Evolutionary conservation across 2,329 filamentous ascomycete genomes (phyloP).

Genomic region (Aspergillus aculeatinus): DNA sequence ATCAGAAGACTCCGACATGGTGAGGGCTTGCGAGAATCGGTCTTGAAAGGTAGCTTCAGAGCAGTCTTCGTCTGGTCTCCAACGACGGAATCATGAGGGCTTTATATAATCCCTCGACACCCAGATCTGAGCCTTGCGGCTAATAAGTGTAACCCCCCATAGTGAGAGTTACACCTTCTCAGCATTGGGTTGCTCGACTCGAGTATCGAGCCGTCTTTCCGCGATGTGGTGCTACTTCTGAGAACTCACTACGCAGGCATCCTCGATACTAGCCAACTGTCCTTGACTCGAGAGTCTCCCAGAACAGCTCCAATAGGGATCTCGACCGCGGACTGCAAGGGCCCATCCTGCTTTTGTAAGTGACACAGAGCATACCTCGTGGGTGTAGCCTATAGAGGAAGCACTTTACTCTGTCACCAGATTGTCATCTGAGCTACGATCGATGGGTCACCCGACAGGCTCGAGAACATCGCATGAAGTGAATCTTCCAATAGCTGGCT

Average conservation of each 20-base stretch:
- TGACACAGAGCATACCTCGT: neutral
- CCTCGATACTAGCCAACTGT: neutral
- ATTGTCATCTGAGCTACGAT: neutral
- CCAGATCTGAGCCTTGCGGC: neutral
- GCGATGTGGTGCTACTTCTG: neutral
- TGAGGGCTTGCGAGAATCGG: neutral
- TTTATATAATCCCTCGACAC: neutral
- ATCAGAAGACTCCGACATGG: neutral
- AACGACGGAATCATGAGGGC: neutral
- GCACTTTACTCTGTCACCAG: neutral
- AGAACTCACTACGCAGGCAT: neutral
- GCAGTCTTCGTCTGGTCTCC: neutral
- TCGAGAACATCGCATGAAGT: too few relatives aligned
- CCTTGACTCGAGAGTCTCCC: neutral
- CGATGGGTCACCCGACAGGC: neutral
- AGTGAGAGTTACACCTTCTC: neutral
- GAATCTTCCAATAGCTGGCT: rapidly evolving
- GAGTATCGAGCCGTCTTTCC: neutral
- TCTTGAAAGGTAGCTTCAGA: neutral
- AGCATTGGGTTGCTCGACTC: neutral
- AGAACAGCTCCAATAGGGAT: neutral
- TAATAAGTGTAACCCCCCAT: too few relatives aligned
- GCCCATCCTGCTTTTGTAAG: neutral
- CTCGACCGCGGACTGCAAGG: too few relatives aligned
- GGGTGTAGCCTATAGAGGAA: neutral